Percentiles rank a stretch among this genome's conserved stretches.
Conservation (phyloP, 2,329 filamentous ascomycete species). For the Penicillium italicum region DNA sequence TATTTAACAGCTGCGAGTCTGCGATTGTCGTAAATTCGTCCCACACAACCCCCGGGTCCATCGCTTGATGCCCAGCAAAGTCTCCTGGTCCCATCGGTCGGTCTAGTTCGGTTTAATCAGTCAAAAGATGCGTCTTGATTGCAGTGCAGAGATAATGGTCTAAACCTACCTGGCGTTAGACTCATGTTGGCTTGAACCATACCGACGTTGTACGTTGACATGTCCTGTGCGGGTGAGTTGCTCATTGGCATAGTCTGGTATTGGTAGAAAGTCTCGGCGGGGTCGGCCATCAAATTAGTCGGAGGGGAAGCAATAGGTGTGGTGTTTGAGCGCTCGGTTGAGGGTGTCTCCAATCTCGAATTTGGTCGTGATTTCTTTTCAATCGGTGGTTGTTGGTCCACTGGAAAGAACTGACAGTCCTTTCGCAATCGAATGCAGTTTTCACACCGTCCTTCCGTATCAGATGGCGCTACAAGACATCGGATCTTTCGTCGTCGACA, state of each 20-base stretch:
- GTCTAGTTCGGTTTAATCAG: slow-evolving; percentile 21
- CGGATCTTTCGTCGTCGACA: slow-evolving; percentile 91
- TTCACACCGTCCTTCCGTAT: slow-evolving; percentile 72
- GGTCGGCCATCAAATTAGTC: slow-evolving; percentile 30
- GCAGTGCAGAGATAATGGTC: background rate
- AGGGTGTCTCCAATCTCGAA: slow-evolving; percentile 44
- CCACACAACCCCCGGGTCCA: slow-evolving; percentile 38
- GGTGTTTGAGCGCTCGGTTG: slow-evolving; percentile 47
- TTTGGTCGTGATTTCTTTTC: slow-evolving; percentile 47
- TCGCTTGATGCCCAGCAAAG: slow-evolving; percentile 29
- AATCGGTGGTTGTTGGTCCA: slow-evolving; percentile 67
- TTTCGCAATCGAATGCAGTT: slow-evolving; percentile 95
- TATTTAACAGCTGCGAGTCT: slow-evolving; percentile 36
- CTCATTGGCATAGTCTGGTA: slow-evolving; percentile 37
- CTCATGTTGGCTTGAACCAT: slow-evolving; percentile 33
- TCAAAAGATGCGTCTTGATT: slow-evolving; percentile 6
- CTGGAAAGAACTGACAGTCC: slow-evolving; percentile 87
- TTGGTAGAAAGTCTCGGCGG: slow-evolving; percentile 36
- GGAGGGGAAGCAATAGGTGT: slow-evolving; percentile 47
- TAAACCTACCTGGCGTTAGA: slow-evolving; percentile 37
- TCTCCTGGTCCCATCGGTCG: slow-evolving; percentile 28
- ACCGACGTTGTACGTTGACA: slow-evolving; percentile 31
- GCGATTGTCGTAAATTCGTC: slow-evolving; percentile 38
- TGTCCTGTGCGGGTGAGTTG: slow-evolving; percentile 30
- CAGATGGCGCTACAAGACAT: slow-evolving; percentile 73